phyloP scores from a whole-genome alignment of 2,329 filamentous ascomycete genomes.

The Hysterium pulicare region DNA sequence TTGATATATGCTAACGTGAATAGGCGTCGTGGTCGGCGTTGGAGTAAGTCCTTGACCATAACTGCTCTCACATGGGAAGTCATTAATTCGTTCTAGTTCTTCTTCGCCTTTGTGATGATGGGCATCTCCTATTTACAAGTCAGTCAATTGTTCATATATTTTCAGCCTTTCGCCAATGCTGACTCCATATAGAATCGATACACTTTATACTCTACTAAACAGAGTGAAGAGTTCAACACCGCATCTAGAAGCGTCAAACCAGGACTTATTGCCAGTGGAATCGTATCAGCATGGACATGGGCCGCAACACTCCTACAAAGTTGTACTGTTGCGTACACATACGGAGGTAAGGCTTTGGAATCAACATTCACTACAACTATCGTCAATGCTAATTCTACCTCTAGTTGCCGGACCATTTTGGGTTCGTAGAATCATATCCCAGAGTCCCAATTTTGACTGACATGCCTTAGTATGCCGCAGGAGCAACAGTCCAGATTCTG shows the following conservation, averaged over 20 bases:
- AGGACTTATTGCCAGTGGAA: constrained; percentile 46
- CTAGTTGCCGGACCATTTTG: constrained; percentile 28
- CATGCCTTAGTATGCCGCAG: constrained; percentile 38
- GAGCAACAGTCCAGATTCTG: constrained; percentile 44
- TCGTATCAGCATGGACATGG: constrained; percentile 52
- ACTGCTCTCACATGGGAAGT: constrained; percentile 6
- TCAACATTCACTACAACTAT: too few relatives aligned
- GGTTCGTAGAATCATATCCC: background rate
- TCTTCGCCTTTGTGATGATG: constrained; percentile 34
- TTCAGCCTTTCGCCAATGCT: background rate
- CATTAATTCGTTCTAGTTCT: too few relatives aligned
- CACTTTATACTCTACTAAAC: constrained; percentile 38
- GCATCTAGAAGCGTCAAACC: constrained; percentile 44
- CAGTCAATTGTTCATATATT: constrained; percentile 17
- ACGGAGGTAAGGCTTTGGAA: constrained; percentile 15
- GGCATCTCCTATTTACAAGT: constrained; percentile 41
- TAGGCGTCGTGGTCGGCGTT: constrained; percentile 46
- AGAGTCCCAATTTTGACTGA: background rate
- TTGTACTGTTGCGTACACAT: constrained; percentile 26
- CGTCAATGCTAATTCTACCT: background rate
- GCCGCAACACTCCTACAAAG: constrained; percentile 39
- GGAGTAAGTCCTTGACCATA: constrained; percentile 47
- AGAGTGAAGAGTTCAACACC: constrained; percentile 49
- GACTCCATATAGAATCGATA: constrained; percentile 28
- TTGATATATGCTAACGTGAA: constrained; percentile 1